Percentiles rank a stretch among this genome's conserved stretches.
These are phyloP conservation scores for Lenwebbia sp. DNA, from an alignment of 345 rosid species.

Conservation along the genomic window DNA sequence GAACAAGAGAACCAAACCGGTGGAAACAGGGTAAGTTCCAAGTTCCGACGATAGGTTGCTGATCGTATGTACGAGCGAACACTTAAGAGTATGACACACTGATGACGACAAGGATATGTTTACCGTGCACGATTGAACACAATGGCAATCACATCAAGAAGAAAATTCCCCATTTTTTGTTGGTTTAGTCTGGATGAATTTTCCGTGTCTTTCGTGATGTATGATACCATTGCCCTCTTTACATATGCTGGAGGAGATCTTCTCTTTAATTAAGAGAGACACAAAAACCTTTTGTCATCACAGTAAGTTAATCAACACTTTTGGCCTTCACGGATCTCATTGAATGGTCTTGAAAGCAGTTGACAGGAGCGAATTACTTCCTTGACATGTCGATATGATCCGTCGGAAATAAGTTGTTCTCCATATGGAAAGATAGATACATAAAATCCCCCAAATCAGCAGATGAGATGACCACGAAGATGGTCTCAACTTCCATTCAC, in stretches of 20 bases:
- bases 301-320: neutral
- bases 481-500: neutral
- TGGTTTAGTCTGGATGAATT: too few species aligned
- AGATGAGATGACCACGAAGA: neutral
- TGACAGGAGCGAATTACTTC: neutral
- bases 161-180: neutral
- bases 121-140: neutral
- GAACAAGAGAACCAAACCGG: too few species aligned
- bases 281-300: neutral
- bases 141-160: neutral
- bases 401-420: neutral
- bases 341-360: neutral
- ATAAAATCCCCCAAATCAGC: neutral
- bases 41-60: neutral
- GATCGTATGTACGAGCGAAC: rapidly evolving
- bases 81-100: rapidly evolving
- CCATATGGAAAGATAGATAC: neutral
- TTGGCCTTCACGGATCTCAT: neutral
- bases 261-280: neutral
- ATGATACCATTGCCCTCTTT: neutral
- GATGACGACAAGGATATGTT: neutral
- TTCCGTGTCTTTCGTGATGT: neutral
- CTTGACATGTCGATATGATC: neutral
- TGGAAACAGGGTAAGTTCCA: too few species aligned
- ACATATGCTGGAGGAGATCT: neutral